Evolutionary conservation across 1,284 basidiomycete genomes (phyloP).

Genomic region (Ceratobasidium sp.): DNA sequence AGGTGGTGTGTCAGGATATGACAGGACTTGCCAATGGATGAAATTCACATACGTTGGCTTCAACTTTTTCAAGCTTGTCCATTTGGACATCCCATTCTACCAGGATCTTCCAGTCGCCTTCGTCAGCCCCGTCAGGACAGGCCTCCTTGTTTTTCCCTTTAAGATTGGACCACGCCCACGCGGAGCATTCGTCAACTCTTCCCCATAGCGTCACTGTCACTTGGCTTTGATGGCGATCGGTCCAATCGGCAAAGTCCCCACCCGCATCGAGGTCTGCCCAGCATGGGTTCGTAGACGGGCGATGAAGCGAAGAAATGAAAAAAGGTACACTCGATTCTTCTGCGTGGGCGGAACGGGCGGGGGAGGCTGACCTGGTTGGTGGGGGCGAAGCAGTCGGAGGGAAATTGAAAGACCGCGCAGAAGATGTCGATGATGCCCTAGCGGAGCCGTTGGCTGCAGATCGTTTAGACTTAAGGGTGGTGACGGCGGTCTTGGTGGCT

Average conservation of each 20-base stretch:
- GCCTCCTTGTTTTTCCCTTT: slow-evolving; percentile 48
- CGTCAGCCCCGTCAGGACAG: slow-evolving; percentile 43
- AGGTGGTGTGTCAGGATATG: slow-evolving; percentile 35
- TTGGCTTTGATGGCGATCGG: slow-evolving; percentile 37
- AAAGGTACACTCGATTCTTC: slow-evolving; percentile 56
- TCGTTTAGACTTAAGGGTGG: slow-evolving; percentile 24
- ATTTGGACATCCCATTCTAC: slow-evolving; percentile 73
- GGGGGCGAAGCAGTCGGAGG: slow-evolving; percentile 32
- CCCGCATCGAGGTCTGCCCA: slow-evolving; percentile 54
- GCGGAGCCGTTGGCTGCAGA: slow-evolving; percentile 28
- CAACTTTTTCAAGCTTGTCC: slow-evolving; percentile 64
- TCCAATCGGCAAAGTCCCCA: slow-evolving; percentile 42
- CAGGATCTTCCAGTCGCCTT: slow-evolving; percentile 64
- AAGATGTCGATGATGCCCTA: slow-evolving; percentile 28
- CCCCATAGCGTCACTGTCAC: slow-evolving; percentile 46
- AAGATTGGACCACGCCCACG: slow-evolving; percentile 55
- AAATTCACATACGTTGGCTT: slow-evolving; percentile 63
- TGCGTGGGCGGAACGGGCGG: slow-evolving; percentile 26
- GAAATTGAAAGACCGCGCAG: slow-evolving; percentile 19
- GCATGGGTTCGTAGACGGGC: slow-evolving; percentile 76
- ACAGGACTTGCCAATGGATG: not conserved
- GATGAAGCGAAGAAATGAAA: slow-evolving; percentile 73
- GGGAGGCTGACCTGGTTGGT: slow-evolving; percentile 37
- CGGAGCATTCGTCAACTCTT: slow-evolving; percentile 49
- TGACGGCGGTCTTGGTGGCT: slow-evolving; percentile 18